Base-by-base conservation (phyloP, 306 rosid genomes). In the Myrica gale region DNA sequence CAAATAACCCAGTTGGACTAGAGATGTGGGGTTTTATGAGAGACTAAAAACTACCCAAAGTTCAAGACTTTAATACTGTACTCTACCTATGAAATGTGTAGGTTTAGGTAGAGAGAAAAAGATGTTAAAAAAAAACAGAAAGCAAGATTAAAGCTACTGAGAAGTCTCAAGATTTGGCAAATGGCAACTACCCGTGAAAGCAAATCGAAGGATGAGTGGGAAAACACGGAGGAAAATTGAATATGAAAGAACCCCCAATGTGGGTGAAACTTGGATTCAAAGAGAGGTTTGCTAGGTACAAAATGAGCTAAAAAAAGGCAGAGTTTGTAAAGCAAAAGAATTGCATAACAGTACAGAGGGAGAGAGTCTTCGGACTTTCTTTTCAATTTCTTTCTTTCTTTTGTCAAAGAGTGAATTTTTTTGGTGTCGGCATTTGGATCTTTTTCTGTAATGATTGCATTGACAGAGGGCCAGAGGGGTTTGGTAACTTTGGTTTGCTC, bases 211-310 rank as follows among this genome's bases (percentile, higher is more conserved):
- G 46, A 55, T 41, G 69, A 85, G 77, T 73, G 78, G 21, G 50
- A 66, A 47, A 79, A 68, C 57, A 70, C 78, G 73, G 55, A 32
- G 17, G 74, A 86, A 76, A 32, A 32, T 32, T 32, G 37, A 32
- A 32, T 69, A 69, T 82, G 80, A 82, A 83, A 79, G 74, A 82
- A 84, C 77, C 88, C 79, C 77, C 47, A 53, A 51, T 79, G 86
- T 48, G 66, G 84, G 75, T 74, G 65, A 86, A 74, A 83, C 96
- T 88, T 92, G 56, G 87, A 89, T 84, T 89, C 80, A 80, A 90
- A 90, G 94, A 83, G 86, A 89, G 84, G 85, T 89, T 84, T 78
- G 80, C 72, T n/a, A 43, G 19, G 19, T 43, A 70, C 47, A 76
- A 79, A 65, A 76, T 41, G 42, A 50, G 50, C 5, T 20, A 69